Percentiles rank a stretch among this genome's conserved stretches.
phyloP scores from a whole-genome alignment of 352 stramenopile species.

The Pythium oligandrum region DNA sequence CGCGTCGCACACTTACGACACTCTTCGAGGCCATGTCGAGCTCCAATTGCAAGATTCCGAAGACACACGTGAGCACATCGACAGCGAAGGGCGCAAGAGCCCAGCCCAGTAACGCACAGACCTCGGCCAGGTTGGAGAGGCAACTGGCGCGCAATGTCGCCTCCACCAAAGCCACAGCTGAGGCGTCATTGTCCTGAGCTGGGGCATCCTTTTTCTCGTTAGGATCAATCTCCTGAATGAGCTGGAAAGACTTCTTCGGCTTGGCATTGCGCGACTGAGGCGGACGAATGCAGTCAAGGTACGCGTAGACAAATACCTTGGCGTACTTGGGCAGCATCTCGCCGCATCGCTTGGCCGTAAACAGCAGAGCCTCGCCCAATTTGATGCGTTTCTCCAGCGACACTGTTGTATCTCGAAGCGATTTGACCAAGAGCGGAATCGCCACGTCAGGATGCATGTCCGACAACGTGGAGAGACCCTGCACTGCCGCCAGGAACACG shows the following conservation, averaged over 20 bases:
- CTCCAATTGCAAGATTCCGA: slow-evolving; percentile 76
- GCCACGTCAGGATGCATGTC: slow-evolving; percentile 58
- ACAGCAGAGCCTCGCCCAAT: slow-evolving; percentile 76
- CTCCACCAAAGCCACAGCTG: slow-evolving; percentile 24
- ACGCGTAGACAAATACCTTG: slow-evolving; percentile 75
- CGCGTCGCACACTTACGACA: slow-evolving; percentile 59
- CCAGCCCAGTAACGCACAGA: slow-evolving; percentile 71
- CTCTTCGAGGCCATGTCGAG: slow-evolving; percentile 28
- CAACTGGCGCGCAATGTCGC: slow-evolving; percentile 78
- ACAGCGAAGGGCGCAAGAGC: slow-evolving; percentile 60
- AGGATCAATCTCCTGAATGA: slow-evolving; percentile 51
- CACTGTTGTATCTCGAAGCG: slow-evolving; percentile 33
- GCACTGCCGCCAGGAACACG: slow-evolving; percentile 78
- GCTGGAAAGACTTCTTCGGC: slow-evolving; percentile 29
- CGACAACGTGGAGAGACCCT: slow-evolving; percentile 56
- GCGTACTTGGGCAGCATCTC: slow-evolving; percentile 65
- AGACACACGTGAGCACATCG: slow-evolving; percentile 76
- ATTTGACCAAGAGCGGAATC: slow-evolving; percentile 59
- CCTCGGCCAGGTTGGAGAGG: slow-evolving; percentile 84
- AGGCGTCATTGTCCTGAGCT: not conserved
- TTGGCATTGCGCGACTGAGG: slow-evolving; percentile 9
- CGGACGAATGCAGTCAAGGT: slow-evolving; percentile 72
- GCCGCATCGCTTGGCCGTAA: slow-evolving; percentile 71
- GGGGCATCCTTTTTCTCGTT: not conserved
- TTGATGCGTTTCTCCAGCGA: slow-evolving; percentile 78